A percentile compares a stretch with the other conserved stretches of the same genome.
phyloP scores from a whole-genome alignment of 106 monocot genomes.

The Posidonia australis region DNA sequence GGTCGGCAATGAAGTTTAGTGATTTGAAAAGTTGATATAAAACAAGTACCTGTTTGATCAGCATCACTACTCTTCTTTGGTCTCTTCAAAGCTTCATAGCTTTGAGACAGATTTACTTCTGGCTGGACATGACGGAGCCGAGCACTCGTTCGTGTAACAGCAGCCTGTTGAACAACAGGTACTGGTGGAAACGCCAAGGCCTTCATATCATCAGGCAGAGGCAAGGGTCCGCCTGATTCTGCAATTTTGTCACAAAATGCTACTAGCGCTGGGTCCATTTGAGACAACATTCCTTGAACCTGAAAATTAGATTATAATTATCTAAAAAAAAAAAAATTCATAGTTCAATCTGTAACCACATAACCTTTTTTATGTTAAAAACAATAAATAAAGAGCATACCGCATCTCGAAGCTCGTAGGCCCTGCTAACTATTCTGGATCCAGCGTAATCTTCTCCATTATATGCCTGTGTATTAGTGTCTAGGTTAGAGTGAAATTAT shows the following conservation, averaged over 20 bases:
- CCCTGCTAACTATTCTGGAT: slow-evolving; percentile 91
- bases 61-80: slow-evolving; percentile 61
- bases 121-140: slow-evolving; percentile 80
- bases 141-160: slow-evolving; percentile 75
- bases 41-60: slow-evolving; percentile 60
- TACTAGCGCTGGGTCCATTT: slow-evolving; percentile 89
- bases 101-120: slow-evolving; percentile 67
- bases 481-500: background rate
- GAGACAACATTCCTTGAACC: slow-evolving; percentile 96
- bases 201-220: slow-evolving; percentile 35
- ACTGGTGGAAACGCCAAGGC: slow-evolving; percentile 26
- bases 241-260: slow-evolving; percentile 91
- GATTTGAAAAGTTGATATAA: background rate
- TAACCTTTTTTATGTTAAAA: background rate
- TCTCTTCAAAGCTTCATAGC: slow-evolving; percentile 74
- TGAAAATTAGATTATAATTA: slow-evolving; percentile 16
- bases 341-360: background rate
- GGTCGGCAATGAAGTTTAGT: no score
- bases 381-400: slow-evolving; percentile 24
- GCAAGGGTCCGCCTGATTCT: slow-evolving; percentile 66
- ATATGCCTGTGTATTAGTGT: slow-evolving; percentile 39
- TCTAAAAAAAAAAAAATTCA: background rate
- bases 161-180: slow-evolving; percentile 71
- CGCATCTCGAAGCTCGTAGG: slow-evolving; percentile 87
- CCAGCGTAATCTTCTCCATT: slow-evolving; percentile 95